These are phyloP conservation scores for Skeletonema costatum DNA, from an alignment of 108 stramenopile species.

Conservation along the genomic window DNA sequence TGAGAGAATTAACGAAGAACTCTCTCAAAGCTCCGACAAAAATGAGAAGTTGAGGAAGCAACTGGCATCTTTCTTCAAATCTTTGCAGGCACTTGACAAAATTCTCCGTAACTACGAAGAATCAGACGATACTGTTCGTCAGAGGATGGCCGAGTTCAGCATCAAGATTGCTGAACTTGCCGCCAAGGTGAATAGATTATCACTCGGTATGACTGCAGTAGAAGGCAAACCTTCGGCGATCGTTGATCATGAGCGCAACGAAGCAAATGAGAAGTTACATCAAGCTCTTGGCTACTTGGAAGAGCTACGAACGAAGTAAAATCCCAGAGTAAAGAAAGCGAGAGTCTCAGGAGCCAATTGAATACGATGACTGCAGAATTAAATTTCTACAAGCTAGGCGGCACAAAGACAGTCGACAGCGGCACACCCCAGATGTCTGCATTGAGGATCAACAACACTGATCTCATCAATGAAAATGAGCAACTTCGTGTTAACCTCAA, in stretches of 20 bases:
- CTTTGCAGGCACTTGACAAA: slow-evolving; percentile 32
- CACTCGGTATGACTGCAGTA: neutral
- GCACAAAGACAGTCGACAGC: slow-evolving; percentile 6
- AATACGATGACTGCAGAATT: slow-evolving; percentile 13
- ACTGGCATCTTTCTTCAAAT: slow-evolving; percentile 30
- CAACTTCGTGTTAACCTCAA: slow-evolving; percentile 24
- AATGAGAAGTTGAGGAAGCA: slow-evolving; percentile 30
- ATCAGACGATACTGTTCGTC: slow-evolving; percentile 24
- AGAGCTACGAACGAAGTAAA: neutral
- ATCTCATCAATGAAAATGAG: slow-evolving; percentile 36
- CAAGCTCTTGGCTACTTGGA: neutral
- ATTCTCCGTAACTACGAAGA: slow-evolving; percentile 42
- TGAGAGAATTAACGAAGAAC: slow-evolving; percentile 11
- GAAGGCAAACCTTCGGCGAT: neutral
- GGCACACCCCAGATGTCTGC: slow-evolving; percentile 27
- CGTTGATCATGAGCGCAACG: neutral
- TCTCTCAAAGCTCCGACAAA: slow-evolving; percentile 12
- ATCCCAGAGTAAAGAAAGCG: neutral
- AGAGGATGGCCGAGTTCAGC: slow-evolving; percentile 23
- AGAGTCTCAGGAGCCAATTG: neutral
- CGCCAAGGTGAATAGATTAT: slow-evolving; percentile 17
- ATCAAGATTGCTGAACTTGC: slow-evolving; percentile 29
- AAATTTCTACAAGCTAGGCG: neutral
- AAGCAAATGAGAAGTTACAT: neutral
- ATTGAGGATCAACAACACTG: slow-evolving; percentile 23